Evolutionary conservation across 208 protist species (phyloP).

Genomic region (Trypanosoma boissoni): DNA sequence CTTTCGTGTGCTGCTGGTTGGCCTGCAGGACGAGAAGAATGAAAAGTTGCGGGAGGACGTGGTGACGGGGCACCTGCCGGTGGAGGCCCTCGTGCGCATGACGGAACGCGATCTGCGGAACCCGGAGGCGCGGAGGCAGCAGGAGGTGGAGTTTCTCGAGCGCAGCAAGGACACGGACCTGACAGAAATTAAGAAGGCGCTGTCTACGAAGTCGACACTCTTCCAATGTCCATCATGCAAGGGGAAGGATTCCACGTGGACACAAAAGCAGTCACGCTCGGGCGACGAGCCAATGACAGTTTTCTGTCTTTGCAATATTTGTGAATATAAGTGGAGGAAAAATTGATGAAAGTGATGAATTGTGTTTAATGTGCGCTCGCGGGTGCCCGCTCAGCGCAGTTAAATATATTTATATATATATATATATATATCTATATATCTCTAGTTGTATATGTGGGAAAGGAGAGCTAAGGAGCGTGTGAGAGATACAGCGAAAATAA

Average conservation of each 20-base stretch:
- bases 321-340: constrained; percentile 70
- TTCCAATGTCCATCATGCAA: constrained; percentile 89
- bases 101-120: constrained; percentile 75
- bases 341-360: constrained; percentile 30
- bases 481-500: too few species aligned
- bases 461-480: too few species aligned
- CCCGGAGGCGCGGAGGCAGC: constrained; percentile 55
- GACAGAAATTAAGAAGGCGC: constrained; percentile 68
- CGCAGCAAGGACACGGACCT: constrained; percentile 81
- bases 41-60: constrained; percentile 48
- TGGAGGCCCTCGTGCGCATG: constrained; percentile 71
- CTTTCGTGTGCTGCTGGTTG: constrained; percentile 64
- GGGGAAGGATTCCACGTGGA: constrained; percentile 84
- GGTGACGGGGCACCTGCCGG: constrained; percentile 53
- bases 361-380: background rate
- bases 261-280: constrained; percentile 95
- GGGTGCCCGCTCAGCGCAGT: background rate
- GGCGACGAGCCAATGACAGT: constrained; percentile 98
- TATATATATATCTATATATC: background rate
- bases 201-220: constrained; percentile 65
- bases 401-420: constrained; percentile 1
- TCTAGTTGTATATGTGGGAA: background rate
- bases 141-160: constrained; percentile 65
- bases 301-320: constrained; percentile 94
- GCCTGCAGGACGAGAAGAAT: constrained; percentile 74